Evolutionary conservation across 1,284 basidiomycete species (phyloP).

Genomic region (Pascua sp.): DNA sequence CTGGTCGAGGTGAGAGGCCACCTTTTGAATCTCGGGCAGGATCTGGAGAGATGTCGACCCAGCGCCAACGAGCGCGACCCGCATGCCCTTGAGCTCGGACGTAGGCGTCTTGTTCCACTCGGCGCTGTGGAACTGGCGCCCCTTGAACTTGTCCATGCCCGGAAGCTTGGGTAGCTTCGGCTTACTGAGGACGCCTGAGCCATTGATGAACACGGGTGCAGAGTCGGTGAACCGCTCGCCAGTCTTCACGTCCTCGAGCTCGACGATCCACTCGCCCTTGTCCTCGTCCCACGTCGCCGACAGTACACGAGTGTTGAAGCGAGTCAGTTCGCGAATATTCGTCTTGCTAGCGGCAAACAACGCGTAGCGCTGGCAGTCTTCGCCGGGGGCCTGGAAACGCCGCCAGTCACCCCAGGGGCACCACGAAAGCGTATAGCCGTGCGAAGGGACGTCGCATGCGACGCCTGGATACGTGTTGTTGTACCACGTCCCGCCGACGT

Average conservation of each 20-base stretch:
- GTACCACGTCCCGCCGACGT: slow-evolving; percentile 18
- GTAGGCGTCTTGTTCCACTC: slow-evolving; percentile 18
- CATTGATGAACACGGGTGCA: slow-evolving; percentile 36
- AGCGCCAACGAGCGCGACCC: slow-evolving; percentile 14
- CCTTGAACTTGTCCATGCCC: slow-evolving; percentile 26
- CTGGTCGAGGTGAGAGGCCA: slow-evolving; percentile 23
- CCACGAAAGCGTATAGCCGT: slow-evolving; percentile 8
- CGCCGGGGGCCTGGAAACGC: slow-evolving; percentile 9
- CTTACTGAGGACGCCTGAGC: slow-evolving; percentile 19
- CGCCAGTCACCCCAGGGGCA: slow-evolving; percentile 4
- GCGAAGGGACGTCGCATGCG: slow-evolving; percentile 30
- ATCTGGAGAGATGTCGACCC: slow-evolving; percentile 25
- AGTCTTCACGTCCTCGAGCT: slow-evolving; percentile 6
- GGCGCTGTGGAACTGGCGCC: slow-evolving; percentile 23
- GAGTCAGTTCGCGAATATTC: slow-evolving; percentile 20
- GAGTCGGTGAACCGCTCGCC: slow-evolving; percentile 17
- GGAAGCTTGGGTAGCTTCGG: slow-evolving; percentile 32
- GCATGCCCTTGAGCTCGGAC: slow-evolving; percentile 18
- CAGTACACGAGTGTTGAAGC: slow-evolving; percentile 18
- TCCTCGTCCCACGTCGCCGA: slow-evolving; percentile 15
- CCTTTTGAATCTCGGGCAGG: slow-evolving; percentile 21
- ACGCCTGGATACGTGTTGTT: slow-evolving; percentile 33
- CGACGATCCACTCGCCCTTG: slow-evolving; percentile 25
- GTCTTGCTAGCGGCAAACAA: slow-evolving; percentile 8
- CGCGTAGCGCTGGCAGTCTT: slow-evolving; percentile 7